Evolutionary conservation across 306 rosid species (phyloP).

Genomic region (Gleditsia sinensis): DNA sequence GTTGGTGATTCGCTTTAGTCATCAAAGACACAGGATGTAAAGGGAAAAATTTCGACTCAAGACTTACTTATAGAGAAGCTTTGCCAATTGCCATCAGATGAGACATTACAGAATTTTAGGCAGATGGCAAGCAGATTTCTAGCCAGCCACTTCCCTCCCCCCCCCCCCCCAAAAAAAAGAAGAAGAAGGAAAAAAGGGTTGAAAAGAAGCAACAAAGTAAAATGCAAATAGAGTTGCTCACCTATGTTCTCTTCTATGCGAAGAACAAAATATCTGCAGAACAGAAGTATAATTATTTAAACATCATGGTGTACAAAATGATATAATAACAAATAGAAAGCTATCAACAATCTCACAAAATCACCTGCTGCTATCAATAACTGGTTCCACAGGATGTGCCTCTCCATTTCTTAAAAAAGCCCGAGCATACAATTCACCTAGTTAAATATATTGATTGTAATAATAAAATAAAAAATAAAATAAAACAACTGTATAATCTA

Average conservation of each 20-base stretch:
- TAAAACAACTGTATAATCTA: neutral
- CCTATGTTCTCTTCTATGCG: slow-evolving; percentile 70
- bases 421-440: slow-evolving; percentile 95
- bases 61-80: too few species aligned
- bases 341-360: slow-evolving; percentile 34
- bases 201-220: neutral
- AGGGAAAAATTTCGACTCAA: neutral
- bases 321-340: slow-evolving; percentile 16
- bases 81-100: neutral
- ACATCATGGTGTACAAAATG: neutral
- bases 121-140: neutral
- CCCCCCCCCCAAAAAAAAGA: too few species aligned
- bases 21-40: too few species aligned
- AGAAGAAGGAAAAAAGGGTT: neutral
- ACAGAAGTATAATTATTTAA: slow-evolving; percentile 10
- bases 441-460: slow-evolving; percentile 33
- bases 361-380: slow-evolving; percentile 98
- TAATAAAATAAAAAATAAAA: neutral
- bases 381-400: slow-evolving; percentile 93
- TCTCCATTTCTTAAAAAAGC: slow-evolving; percentile 94
- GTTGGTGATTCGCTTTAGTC: too few species aligned
- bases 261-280: slow-evolving; percentile 66
- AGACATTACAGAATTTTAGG: neutral
- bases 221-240: slow-evolving; percentile 33
- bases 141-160: too few species aligned